Percentiles rank a stretch among this genome's conserved stretches.
Conservation (phyloP, 306 rosid genomes). For the Vachellia pachyceras region DNA sequence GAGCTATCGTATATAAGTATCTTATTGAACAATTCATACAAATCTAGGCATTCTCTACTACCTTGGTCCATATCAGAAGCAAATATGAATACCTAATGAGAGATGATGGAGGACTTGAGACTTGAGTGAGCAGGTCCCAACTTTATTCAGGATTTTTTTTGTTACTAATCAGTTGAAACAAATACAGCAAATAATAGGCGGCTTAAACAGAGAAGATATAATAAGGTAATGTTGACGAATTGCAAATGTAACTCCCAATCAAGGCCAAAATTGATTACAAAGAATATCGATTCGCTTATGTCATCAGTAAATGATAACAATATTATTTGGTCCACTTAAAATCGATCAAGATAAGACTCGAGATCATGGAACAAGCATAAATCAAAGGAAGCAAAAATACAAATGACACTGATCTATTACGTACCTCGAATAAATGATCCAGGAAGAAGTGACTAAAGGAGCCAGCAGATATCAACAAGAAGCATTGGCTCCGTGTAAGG, state of each 20-base stretch:
- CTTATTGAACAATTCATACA: neutral
- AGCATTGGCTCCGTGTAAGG: conserved; percentile 71
- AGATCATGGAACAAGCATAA: neutral
- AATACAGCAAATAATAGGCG: neutral
- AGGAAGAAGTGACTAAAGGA: conserved; percentile 88
- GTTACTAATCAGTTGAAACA: neutral
- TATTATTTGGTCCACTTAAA: conserved; percentile 3
- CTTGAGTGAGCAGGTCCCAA: neutral
- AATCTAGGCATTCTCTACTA: neutral
- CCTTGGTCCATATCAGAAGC: neutral
- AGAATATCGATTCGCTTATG: neutral
- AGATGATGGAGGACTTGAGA: neutral
- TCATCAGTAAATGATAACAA: neutral
- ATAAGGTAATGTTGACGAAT: neutral
- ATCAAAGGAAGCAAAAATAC: neutral
- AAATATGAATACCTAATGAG: neutral
- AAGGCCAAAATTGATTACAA: neutral
- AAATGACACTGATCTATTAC: conserved; percentile 3
- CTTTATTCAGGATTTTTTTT: neutral
- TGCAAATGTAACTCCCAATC: neutral
- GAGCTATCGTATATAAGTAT: neutral
- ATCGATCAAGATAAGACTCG: neutral
- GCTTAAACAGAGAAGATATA: neutral
- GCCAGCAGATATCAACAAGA: conserved; percentile 78
- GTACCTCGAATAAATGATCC: conserved; percentile 88